Evolutionary conservation across 2,329 filamentous ascomycete genomes (phyloP).

Genomic region (Colletotrichum cereale): DNA sequence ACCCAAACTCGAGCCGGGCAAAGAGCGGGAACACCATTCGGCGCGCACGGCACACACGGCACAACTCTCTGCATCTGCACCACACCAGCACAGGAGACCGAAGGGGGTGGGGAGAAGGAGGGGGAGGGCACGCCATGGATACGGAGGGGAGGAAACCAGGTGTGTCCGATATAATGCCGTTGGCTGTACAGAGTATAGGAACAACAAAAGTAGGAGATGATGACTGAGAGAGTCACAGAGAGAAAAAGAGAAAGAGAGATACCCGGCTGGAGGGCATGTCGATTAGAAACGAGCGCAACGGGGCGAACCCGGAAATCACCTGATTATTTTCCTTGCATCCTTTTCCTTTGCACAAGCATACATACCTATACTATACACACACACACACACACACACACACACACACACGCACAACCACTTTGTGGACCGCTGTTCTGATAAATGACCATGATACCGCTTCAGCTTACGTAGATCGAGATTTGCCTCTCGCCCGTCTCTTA

Average conservation of each 20-base stretch:
- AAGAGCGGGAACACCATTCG: neutral
- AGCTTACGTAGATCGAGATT: conserved; percentile 3
- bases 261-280: neutral
- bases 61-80: neutral
- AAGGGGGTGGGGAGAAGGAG: neutral
- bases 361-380: neutral
- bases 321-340: neutral
- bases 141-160: neutral
- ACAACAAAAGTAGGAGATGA: neutral
- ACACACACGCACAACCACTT: neutral
- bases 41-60: neutral
- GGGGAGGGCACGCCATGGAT: no score
- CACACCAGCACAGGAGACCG: neutral
- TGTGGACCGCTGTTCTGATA: neutral
- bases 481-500: neutral
- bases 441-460: neutral
- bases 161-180: neutral
- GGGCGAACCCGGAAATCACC: conserved; percentile 8
- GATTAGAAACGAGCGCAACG: neutral
- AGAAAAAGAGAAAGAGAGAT: neutral
- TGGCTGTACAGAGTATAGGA: no score
- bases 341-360: neutral
- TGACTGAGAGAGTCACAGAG: neutral
- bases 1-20: neutral
- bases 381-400: neutral